A percentile compares a stretch with the other conserved stretches of the same genome.
Conservation (phyloP, 768 basidiomycete genomes). For the Phallus indusiatus region DNA sequence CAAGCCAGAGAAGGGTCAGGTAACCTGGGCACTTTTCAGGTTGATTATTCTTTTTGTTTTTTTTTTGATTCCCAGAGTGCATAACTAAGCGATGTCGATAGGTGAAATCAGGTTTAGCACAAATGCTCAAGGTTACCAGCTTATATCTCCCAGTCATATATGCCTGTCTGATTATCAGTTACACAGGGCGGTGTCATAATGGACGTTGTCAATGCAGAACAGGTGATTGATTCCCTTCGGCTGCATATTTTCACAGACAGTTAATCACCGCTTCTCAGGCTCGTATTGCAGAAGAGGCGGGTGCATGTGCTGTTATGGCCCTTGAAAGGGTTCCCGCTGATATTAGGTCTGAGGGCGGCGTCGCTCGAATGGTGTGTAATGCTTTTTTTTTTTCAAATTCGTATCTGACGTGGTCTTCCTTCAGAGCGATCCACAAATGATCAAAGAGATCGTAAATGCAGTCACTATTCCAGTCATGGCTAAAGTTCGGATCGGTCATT, state of each 20-base stretch:
- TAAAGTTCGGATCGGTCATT: conserved; percentile 93
- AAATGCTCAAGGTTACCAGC: conserved; percentile 92
- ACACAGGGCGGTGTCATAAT: conserved; percentile 80
- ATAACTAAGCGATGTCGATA: conserved; percentile 21
- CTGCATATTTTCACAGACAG: conserved; percentile 19
- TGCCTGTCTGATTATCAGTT: conserved; percentile 7
- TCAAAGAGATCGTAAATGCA: conserved; percentile 89
- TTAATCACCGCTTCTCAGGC: conserved; percentile 40
- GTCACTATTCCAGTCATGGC: conserved; percentile 98
- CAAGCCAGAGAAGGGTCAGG: conserved; percentile 28
- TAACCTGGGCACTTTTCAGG: conserved; percentile 66
- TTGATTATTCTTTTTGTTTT: conserved; percentile 19
- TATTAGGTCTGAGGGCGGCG: conserved; percentile 85
- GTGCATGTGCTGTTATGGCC: conserved; percentile 97
- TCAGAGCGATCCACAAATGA: conserved; percentile 90
- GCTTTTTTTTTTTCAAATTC: not conserved
- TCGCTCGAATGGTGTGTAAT: conserved; percentile 81
- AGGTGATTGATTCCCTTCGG: conserved; percentile 25
- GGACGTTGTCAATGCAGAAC: conserved; percentile 84
- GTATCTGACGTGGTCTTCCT: not conserved
- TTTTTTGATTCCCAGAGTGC: conserved; percentile 6
- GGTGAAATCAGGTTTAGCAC: conserved; percentile 92
- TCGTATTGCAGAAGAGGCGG: conserved; percentile 93
- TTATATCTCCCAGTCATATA: conserved; percentile 10
- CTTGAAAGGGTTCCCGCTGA: conserved; percentile 93